Conservation (phyloP, 148 eudicot species). For the Cornus suecica region DNA sequence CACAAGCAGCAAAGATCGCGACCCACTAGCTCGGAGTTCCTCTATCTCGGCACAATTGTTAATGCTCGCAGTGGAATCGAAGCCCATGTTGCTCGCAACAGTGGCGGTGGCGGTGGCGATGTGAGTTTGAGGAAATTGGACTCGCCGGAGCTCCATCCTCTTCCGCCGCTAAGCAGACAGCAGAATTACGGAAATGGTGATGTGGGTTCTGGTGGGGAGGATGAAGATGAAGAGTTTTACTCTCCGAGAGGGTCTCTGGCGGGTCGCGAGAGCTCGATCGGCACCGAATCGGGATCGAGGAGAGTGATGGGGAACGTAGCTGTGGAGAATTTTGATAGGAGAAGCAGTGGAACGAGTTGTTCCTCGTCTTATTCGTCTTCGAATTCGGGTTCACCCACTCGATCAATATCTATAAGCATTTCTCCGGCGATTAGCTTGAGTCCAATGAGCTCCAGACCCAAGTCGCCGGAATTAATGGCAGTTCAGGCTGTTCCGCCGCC, state of each 20-base stretch:
- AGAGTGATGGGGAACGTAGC: slow-evolving; percentile 44
- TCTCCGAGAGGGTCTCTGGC: slow-evolving; percentile 79
- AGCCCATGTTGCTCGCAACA: slow-evolving; percentile 2
- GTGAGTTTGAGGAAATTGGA: slow-evolving; percentile 40
- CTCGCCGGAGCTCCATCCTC: slow-evolving; percentile 92
- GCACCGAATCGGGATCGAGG: slow-evolving; percentile 50
- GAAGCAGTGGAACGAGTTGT: slow-evolving; percentile 26
- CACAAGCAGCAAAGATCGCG: slow-evolving; percentile 48
- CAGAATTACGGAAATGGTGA: slow-evolving; percentile 19
- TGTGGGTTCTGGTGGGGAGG: slow-evolving; percentile 27
- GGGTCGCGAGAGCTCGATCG: slow-evolving; percentile 58
- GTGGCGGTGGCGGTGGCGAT: slow-evolving; percentile 2
- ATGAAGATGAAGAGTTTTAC: slow-evolving; percentile 74
- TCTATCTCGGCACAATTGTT: slow-evolving; percentile 71
- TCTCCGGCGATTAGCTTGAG: slow-evolving; percentile 71
- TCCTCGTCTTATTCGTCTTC: slow-evolving; percentile 58
- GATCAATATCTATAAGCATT: slow-evolving; percentile 67
- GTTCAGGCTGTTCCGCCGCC: slow-evolving; percentile 29
- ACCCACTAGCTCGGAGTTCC: slow-evolving; percentile 75
- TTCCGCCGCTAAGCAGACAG: slow-evolving; percentile 61
- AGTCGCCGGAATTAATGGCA: slow-evolving; percentile 71
- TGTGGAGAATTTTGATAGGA: slow-evolving; percentile 30
- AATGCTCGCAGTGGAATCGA: slow-evolving; percentile 30
- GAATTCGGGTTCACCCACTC: slow-evolving; percentile 51
- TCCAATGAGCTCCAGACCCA: slow-evolving; percentile 56